Base-by-base conservation (phyloP, 768 basidiomycete species). In the Russula virescens region DNA sequence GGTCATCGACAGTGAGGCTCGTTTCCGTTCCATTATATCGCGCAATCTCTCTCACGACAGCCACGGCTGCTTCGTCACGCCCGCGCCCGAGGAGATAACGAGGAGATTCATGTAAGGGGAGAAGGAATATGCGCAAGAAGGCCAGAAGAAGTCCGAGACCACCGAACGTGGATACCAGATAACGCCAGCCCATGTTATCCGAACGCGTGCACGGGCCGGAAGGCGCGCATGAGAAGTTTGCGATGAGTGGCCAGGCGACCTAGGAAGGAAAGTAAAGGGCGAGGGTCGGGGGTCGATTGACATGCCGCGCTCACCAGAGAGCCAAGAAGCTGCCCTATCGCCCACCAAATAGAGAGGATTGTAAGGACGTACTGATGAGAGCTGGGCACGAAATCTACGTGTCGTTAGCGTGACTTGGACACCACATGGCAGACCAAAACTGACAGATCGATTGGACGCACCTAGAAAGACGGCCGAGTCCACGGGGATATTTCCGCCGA, bases 121-220 rank as follows among this genome's bases (percentile, higher is more conserved):
- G 85, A 28, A 75, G 66, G 69, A 82, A 80, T 71, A 82, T 78
- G 45, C 83, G 80, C 64, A 81, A 61, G 13, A 69, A 73, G 77
- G 81, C 84, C n/a, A 83, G 71, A 56, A 83, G 61, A 42, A 86
- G 73, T 26, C 78, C 82, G 45, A 84, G 63, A 10, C 76, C 82
- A 3, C 84, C 82, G 43, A 84, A 77, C 0, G 76, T 75, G 69
- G 82, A 78, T 35, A 84, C 72, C 26, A 84, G 76, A 68, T 85
- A 85, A 31, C 85, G 75, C 84, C 85, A 86, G 25, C 85, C 84
- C 83, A 83, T 85, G 65, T 85, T 86, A 21, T 80, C 65, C 3
- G 75, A 69, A 52, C 73, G 77, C 42, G 75, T 61, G 63, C 81
- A 81, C 3, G 73, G 67, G 3, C 70, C 66, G 0, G 75, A 58